Evolutionary conservation across 306 rosid genomes (phyloP), one percentile per base, ranked within the genome.

Genomic region (Corylus avellana): DNA sequence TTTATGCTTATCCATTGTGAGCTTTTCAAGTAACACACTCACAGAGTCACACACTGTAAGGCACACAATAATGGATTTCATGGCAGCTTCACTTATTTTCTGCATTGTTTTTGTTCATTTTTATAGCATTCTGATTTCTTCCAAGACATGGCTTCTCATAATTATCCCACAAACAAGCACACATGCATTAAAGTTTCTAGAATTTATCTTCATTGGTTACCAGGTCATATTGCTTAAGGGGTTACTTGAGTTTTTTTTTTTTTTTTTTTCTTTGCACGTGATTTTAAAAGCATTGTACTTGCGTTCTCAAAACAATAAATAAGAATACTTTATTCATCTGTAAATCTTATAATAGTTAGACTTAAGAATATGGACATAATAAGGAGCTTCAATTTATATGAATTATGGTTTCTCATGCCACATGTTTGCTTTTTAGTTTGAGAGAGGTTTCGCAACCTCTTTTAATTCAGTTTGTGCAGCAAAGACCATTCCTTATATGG

Each of bases 401-500:
- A 39, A 39, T 39, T 3, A 39, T 39, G 44, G 44, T 59, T 12
- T 61, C 35, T 61, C 37, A 61, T 61, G 35, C 17, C 67, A 11
- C 67, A 12, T 61, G 17, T 61, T 27, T 61, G 18, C 17, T 1
- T 61, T 61, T 61, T 25, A 59, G 67, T 25, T 59, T 59, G 67
- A 59, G 10, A 10, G 67, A 59, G 39, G 35, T 63, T 63, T 63
- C 20, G 29, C 68, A 47, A 6, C 50, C 16, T 50, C 1, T 29
- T 29, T n/a, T 13, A 64, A 17, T 27, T 62, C 46, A 8, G 4
- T 32, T 62, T 62, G 44, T 62, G 20, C 10, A 5, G 69, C 46
- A 63, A 18, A 63, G 70, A 22, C 75, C 73, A n/a, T 50, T 13
- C 39, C 13, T 76, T 67, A 42, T 50, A n/a, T 42, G 46, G 46